Percentiles rank a stretch among this genome's conserved stretches.
Evolutionary conservation across 768 basidiomycete genomes (phyloP).

Genomic region (Suillus americanus): DNA sequence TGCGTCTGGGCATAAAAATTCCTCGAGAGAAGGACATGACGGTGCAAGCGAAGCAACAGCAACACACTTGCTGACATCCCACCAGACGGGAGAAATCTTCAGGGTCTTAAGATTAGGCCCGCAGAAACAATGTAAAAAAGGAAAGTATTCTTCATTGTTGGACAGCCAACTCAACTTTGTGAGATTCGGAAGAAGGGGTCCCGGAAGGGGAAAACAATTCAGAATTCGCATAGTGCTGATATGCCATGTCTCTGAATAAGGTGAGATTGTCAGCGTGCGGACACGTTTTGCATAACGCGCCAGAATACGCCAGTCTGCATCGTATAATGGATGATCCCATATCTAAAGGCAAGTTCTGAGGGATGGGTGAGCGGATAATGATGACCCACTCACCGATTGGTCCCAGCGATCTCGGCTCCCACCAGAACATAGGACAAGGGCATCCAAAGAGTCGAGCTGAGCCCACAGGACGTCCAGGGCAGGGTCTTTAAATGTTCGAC

Average conservation of each 20-base stretch:
- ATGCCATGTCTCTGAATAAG: neutral
- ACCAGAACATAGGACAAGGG: neutral
- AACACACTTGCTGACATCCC: neutral
- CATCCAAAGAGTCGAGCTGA: slow-evolving; percentile 1
- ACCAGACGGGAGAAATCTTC: neutral
- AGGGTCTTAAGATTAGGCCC: neutral
- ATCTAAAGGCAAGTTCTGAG: neutral
- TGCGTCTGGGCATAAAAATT: neutral
- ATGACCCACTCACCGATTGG: neutral
- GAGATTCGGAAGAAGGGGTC: slow-evolving; percentile 26
- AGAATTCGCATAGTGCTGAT: neutral
- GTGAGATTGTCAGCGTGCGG: neutral
- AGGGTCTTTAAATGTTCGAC: slow-evolving; percentile 6
- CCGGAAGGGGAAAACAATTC: neutral
- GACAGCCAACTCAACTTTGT: slow-evolving; percentile 20
- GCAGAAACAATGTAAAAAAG: neutral
- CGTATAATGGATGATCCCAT: neutral
- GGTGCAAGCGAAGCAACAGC: neutral
- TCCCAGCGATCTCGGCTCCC: neutral
- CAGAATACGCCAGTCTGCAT: slow-evolving; percentile 1
- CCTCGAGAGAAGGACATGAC: neutral
- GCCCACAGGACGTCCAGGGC: slow-evolving; percentile 7
- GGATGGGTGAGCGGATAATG: neutral
- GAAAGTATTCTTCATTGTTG: neutral
- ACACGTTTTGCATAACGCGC: neutral